Evolutionary conservation across 768 basidiomycete species (phyloP).

Genomic region (Amanita muscaria): DNA sequence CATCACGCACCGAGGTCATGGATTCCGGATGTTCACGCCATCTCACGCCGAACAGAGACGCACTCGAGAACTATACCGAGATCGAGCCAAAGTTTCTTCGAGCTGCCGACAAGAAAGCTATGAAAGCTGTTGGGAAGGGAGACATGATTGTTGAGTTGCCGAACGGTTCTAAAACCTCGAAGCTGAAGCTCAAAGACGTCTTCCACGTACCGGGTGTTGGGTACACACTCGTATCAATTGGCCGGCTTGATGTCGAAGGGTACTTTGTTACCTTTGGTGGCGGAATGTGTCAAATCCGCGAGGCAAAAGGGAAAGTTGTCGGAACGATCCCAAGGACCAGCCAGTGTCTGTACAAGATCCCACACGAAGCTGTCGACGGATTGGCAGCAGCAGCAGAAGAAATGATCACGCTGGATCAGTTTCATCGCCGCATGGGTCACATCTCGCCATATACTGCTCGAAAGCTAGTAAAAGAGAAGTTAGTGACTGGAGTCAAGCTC

Average conservation of each 20-base stretch:
- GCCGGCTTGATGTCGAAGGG: no score
- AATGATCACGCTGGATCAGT: no score
- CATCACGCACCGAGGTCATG: not conserved
- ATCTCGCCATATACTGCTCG: no score
- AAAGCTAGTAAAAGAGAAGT: not conserved
- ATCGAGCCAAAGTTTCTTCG: not conserved
- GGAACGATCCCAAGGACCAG: slow-evolving; percentile 6
- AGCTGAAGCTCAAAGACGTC: not conserved
- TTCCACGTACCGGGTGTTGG: not conserved
- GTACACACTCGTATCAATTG: not conserved
- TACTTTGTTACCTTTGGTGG: no score
- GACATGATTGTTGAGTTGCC: not conserved
- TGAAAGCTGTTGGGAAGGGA: not conserved
- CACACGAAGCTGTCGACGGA: not conserved
- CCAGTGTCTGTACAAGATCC: not conserved
- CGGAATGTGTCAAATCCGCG: not conserved
- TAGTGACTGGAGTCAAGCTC: not conserved
- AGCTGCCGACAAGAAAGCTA: not conserved
- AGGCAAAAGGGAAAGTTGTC: slow-evolving; percentile 14
- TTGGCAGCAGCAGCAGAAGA: no score
- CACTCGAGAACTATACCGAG: not conserved
- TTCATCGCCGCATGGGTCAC: no score
- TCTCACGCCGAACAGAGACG: not conserved
- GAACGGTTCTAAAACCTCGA: not conserved
- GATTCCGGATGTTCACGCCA: not conserved